Conservation (phyloP, 495 filamentous ascomycete genomes). For the Neurospora sp. region DNA sequence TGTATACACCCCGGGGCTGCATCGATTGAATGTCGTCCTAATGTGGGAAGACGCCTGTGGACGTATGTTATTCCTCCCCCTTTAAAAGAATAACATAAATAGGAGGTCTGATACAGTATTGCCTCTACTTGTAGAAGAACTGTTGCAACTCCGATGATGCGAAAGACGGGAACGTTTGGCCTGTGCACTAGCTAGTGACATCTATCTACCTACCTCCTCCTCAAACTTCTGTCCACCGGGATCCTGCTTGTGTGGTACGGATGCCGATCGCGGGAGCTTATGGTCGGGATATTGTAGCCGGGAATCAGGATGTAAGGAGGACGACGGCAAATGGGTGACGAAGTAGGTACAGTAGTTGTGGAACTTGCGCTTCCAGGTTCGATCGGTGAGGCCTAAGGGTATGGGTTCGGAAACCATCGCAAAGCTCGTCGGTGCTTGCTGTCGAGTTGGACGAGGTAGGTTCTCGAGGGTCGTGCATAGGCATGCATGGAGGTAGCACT, state of each 20-base stretch:
- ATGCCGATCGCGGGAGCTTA: constrained; percentile 72
- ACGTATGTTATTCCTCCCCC: not conserved
- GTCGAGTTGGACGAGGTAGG: not conserved
- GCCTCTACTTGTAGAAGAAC: not conserved
- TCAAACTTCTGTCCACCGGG: constrained; percentile 12
- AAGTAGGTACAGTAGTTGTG: constrained; percentile 42
- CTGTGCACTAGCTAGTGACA: not conserved
- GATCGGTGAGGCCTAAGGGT: not conserved
- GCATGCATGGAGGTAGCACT: not conserved
- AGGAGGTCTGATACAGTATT: not conserved
- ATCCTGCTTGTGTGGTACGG: constrained; percentile 58
- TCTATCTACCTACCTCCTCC: not conserved
- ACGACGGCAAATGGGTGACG: constrained; percentile 85
- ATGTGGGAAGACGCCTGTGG: not conserved
- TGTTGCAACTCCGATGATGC: not conserved
- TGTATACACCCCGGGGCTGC: not conserved
- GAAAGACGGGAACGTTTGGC: not conserved
- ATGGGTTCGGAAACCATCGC: not conserved
- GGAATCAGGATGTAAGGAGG: constrained; percentile 83
- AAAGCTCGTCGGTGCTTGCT: not conserved
- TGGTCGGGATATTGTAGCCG: constrained; percentile 51
- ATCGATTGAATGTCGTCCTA: not conserved
- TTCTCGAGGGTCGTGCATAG: not conserved
- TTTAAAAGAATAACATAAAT: not conserved
- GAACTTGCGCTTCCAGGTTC: not conserved